Percentiles rank a stretch among this genome's conserved stretches.
These are phyloP conservation scores for Meyerozyma elateridarum DNA, from an alignment of 1,139 yeast genomes.

Conservation along the genomic window DNA sequence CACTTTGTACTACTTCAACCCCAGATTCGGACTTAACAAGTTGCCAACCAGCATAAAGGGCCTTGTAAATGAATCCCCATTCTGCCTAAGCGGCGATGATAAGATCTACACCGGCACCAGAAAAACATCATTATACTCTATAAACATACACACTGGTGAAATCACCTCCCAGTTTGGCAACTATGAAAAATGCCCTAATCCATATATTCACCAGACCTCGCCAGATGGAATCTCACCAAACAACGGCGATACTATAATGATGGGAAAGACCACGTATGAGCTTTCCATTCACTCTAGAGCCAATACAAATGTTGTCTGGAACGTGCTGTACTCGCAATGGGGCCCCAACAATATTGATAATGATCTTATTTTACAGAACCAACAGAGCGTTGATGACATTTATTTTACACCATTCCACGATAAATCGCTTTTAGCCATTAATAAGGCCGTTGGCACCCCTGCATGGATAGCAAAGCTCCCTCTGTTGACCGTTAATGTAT, in stretches of 20 bases:
- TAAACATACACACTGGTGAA: conserved; percentile 74
- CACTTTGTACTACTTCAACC: conserved; percentile 77
- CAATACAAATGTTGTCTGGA: conserved; percentile 67
- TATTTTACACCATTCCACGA: conserved; percentile 85
- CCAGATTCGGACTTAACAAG: conserved; percentile 68
- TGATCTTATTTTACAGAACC: conserved; percentile 53
- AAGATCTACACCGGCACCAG: conserved; percentile 86
- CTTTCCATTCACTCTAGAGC: conserved; percentile 47
- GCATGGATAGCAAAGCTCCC: conserved; percentile 75
- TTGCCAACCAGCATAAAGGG: conserved; percentile 80
- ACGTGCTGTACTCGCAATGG: conserved; percentile 86
- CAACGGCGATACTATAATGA: conserved; percentile 26
- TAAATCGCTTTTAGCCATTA: conserved; percentile 62
- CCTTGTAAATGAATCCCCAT: conserved; percentile 79
- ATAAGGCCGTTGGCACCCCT: conserved; percentile 61
- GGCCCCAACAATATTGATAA: conserved; percentile 85
- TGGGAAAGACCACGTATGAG: conserved; percentile 49
- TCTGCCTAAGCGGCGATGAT: conserved; percentile 74
- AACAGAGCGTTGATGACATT: conserved; percentile 58
- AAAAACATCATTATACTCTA: conserved; percentile 68
- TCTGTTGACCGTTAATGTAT: conserved; percentile 63
- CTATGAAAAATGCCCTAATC: conserved; percentile 30
- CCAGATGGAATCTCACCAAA: conserved; percentile 9
- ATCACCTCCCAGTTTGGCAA: conserved; percentile 68
- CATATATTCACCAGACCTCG: conserved; percentile 19